phyloP scores from a whole-genome alignment of 2,329 filamentous ascomycete species.

The Zymoseptoria brevis region DNA sequence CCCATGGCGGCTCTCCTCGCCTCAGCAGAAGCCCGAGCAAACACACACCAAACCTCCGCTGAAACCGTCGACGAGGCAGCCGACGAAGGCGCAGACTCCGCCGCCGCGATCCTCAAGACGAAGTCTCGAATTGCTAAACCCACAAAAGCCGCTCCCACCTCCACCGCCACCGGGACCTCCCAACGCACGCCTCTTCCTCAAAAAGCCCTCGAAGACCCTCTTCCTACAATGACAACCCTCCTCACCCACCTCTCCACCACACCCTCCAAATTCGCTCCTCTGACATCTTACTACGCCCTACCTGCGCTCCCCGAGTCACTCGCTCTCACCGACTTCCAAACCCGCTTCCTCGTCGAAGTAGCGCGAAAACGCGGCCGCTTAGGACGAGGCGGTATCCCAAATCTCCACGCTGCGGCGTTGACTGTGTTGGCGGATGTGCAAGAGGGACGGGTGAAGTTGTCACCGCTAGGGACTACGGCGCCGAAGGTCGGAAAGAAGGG shows the following conservation, averaged over 20 bases:
- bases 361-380: conserved; percentile 85
- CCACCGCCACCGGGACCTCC: conserved; percentile 2
- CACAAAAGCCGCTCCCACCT: background rate
- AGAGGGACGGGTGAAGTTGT: conserved; percentile 66
- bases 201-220: conserved; percentile 86
- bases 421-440: conserved; percentile 95
- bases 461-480: conserved; percentile 29
- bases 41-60: conserved; percentile 50
- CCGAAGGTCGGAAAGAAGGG: conserved; percentile 45
- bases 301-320: conserved; percentile 56
- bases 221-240: conserved; percentile 80
- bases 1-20: conserved; percentile 88
- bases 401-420: conserved; percentile 79
- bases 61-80: conserved; percentile 53
- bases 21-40: conserved; percentile 68
- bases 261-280: conserved; percentile 42
- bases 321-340: conserved; percentile 44
- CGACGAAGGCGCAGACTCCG: conserved; percentile 47
- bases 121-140: background rate
- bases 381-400: conserved; percentile 82
- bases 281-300: conserved; percentile 71
- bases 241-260: conserved; percentile 51
- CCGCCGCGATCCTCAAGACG: conserved; percentile 3
- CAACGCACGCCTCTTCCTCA: conserved; percentile 71
- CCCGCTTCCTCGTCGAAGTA: conserved; percentile 89